Percentiles rank a stretch among this genome's conserved stretches.
Evolutionary conservation across 1,284 basidiomycete genomes (phyloP).

Genomic region (Tilletia caries): DNA sequence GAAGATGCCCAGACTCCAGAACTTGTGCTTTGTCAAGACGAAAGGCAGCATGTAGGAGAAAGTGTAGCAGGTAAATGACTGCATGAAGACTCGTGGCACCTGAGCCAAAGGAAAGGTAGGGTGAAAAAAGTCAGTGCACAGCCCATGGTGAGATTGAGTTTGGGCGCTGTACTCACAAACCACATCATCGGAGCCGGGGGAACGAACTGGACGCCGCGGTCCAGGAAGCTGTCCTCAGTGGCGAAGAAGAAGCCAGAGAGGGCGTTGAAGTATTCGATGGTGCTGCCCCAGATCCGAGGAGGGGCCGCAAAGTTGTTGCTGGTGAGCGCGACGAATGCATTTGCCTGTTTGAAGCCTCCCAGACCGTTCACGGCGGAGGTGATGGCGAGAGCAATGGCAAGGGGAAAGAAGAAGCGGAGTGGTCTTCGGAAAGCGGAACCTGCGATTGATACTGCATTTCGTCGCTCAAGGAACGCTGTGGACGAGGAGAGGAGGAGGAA

Average conservation of each 20-base stretch:
- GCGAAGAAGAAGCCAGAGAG: slow-evolving; percentile 33
- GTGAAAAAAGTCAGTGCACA: neutral
- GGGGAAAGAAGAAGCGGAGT: slow-evolving; percentile 31
- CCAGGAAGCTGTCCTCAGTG: slow-evolving; percentile 22
- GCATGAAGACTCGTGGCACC: slow-evolving; percentile 29
- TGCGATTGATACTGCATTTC: slow-evolving; percentile 26
- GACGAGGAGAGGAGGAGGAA: neutral
- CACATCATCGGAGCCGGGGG: slow-evolving; percentile 33
- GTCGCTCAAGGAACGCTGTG: slow-evolving; percentile 32
- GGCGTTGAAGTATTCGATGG: slow-evolving; percentile 38
- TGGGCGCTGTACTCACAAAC: slow-evolving; percentile 26
- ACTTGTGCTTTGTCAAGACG: slow-evolving; percentile 33
- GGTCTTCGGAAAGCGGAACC: slow-evolving; percentile 40
- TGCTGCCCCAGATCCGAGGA: slow-evolving; percentile 23
- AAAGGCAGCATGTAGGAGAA: slow-evolving; percentile 34
- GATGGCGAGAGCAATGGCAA: slow-evolving; percentile 31
- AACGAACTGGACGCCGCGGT: slow-evolving; percentile 27
- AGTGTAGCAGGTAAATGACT: slow-evolving; percentile 37
- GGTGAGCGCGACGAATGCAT: slow-evolving; percentile 15
- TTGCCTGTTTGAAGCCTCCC: slow-evolving; percentile 31
- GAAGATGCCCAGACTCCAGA: slow-evolving; percentile 28
- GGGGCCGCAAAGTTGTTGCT: slow-evolving; percentile 31
- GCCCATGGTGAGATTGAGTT: too few relatives aligned
- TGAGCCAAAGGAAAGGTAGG: neutral
- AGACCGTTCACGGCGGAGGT: slow-evolving; percentile 26